Evolutionary conservation across 257 asterid species (phyloP).

Genomic region (Plantago elongata): DNA sequence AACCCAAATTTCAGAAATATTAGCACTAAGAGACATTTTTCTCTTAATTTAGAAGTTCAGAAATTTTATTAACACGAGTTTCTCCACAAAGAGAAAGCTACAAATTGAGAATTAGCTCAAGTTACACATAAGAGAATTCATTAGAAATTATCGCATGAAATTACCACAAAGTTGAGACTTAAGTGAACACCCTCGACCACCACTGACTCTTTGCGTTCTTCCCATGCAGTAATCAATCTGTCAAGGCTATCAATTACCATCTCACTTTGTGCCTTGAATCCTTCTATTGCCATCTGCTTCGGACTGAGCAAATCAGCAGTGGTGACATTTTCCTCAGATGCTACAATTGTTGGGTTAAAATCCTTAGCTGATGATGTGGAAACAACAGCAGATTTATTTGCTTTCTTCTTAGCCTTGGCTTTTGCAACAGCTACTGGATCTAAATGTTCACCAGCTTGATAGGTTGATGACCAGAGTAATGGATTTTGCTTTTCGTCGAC

Average conservation of each 20-base stretch:
- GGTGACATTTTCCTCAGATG: slow-evolving; percentile 42
- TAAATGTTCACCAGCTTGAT: slow-evolving; percentile 93
- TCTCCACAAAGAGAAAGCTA: too few species aligned
- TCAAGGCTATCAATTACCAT: slow-evolving; percentile 99
- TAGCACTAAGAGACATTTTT: too few species aligned
- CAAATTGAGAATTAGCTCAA: too few species aligned
- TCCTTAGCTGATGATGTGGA: slow-evolving; percentile 42
- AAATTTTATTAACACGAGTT: not conserved
- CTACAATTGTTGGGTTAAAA: slow-evolving; percentile 33
- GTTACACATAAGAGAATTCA: not conserved
- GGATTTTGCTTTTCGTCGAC: slow-evolving; percentile 89
- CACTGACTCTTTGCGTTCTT: slow-evolving; percentile 90
- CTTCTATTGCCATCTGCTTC: slow-evolving; percentile 96
- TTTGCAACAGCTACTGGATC: slow-evolving; percentile 93
- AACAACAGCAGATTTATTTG: slow-evolving; percentile 52
- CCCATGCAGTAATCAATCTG: slow-evolving; percentile 93
- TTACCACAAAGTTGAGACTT: slow-evolving; percentile 99
- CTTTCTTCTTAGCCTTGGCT: slow-evolving; percentile 81
- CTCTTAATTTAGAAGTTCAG: not conserved
- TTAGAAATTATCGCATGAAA: slow-evolving; percentile 3
- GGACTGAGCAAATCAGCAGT: slow-evolving; percentile 54
- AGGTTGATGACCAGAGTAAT: slow-evolving; percentile 96
- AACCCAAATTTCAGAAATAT: too few species aligned
- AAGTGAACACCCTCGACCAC: slow-evolving; percentile 99
- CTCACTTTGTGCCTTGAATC: slow-evolving; percentile 98